Evolutionary conservation across 1,284 basidiomycete genomes (phyloP).

Genomic region (Rhodofomes roseus): DNA sequence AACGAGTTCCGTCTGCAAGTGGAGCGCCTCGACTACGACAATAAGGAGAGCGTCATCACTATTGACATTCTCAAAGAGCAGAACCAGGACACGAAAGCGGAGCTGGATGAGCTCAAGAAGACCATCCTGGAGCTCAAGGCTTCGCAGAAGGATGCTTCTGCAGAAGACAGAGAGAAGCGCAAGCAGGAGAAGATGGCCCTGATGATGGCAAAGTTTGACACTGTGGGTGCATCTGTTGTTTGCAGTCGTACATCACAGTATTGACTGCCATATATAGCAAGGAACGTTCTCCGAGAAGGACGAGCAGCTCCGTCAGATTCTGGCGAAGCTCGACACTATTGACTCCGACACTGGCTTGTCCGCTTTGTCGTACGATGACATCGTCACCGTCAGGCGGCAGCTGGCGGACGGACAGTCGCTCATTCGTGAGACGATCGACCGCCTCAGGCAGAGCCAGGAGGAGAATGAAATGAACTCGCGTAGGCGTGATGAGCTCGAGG

Average conservation of each 20-base stretch:
- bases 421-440: constrained; percentile 87
- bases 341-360: constrained; percentile 57
- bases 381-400: constrained; percentile 80
- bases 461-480: constrained; percentile 86
- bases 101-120: constrained; percentile 89
- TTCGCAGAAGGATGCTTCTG: constrained; percentile 80
- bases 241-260: not conserved
- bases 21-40: constrained; percentile 92
- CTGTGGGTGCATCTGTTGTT: constrained; percentile 47
- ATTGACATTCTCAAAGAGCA: constrained; percentile 96
- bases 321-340: constrained; percentile 79
- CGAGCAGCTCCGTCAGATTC: constrained; percentile 81
- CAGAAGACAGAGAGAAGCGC: constrained; percentile 97
- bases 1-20: constrained; percentile 92
- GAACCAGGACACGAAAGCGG: constrained; percentile 82
- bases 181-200: constrained; percentile 99
- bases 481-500: constrained; percentile 86
- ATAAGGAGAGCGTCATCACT: constrained; percentile 93
- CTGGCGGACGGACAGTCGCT: constrained; percentile 86
- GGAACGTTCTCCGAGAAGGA: constrained; percentile 92
- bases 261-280: constrained; percentile 44
- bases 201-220: constrained; percentile 99
- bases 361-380: constrained; percentile 70
- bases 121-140: constrained; percentile 77
- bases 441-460: constrained; percentile 86